These are phyloP conservation scores for Suhomyces xylopsoci DNA, from an alignment of 805 yeast species.

Conservation along the genomic window DNA sequence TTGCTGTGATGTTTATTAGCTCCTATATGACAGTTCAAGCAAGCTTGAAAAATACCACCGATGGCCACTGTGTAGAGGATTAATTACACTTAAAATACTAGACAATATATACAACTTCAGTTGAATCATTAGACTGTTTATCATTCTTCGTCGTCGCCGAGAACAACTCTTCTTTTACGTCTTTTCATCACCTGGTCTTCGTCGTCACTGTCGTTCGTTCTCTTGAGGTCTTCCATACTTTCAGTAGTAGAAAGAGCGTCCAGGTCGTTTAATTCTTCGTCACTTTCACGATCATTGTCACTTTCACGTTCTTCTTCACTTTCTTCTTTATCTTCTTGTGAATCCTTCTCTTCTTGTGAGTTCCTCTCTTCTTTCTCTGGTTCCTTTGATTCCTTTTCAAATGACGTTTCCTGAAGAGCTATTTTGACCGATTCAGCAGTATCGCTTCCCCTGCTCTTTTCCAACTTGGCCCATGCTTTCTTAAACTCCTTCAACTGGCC, in stretches of 20 bases:
- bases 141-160: conserved; percentile 23
- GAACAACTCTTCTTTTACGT: conserved; percentile 20
- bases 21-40: conserved; percentile 65
- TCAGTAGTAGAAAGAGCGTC: background rate
- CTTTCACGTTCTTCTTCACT: background rate
- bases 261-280: background rate
- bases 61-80: conserved; percentile 49
- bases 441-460: conserved; percentile 8
- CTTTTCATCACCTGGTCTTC: conserved; percentile 3
- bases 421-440: conserved; percentile 11
- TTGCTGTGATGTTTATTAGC: conserved; percentile 74
- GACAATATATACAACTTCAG: no score
- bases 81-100: conserved; percentile 6
- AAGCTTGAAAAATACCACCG: conserved; percentile 35
- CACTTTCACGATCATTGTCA: background rate
- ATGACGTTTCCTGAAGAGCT: conserved; percentile 15
- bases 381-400: background rate
- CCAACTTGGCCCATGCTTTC: conserved; percentile 26
- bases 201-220: conserved; percentile 3
- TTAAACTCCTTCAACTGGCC: conserved; percentile 31
- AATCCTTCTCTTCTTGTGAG: no score
- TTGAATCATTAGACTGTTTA: background rate
- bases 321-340: conserved; percentile 8
- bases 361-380: no score
- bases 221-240: background rate